Conservation (phyloP, 495 filamentous ascomycete genomes). For the Chaetomium cochliodes region DNA sequence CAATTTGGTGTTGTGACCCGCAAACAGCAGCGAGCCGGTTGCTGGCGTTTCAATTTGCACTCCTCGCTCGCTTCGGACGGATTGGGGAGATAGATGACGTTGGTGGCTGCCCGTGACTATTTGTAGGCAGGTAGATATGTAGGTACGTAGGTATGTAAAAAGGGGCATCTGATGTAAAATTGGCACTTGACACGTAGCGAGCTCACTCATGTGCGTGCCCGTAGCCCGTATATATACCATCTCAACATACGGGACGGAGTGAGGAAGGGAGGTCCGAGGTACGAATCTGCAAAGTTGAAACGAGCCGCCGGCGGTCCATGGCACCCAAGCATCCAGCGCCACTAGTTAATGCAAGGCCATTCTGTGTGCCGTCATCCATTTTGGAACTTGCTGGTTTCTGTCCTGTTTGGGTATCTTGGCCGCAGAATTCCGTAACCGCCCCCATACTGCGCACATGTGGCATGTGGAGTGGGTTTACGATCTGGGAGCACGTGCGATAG, state of each 20-base stretch:
- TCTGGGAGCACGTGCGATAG: background rate
- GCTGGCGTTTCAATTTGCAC: background rate
- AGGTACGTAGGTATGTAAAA: no score
- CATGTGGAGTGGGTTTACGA: background rate
- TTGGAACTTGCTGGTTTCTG: background rate
- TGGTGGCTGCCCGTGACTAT: background rate
- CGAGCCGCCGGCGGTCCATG: background rate
- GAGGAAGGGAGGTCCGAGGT: no score
- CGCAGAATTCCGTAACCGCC: background rate
- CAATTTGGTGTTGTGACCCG: background rate
- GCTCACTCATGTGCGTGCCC: no score
- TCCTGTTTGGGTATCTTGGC: slow-evolving; percentile 9
- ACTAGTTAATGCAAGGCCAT: slow-evolving; percentile 12
- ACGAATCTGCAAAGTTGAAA: background rate
- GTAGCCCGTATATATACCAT: no score
- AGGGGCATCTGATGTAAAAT: no score
- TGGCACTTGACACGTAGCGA: background rate
- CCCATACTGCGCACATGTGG: no score
- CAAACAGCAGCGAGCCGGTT: background rate
- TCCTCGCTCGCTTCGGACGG: background rate
- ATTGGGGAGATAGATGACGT: background rate
- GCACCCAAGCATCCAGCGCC: background rate
- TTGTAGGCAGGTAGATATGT: no score
- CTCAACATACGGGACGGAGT: background rate
- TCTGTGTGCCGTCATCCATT: slow-evolving; percentile 14